Conservation (phyloP, 345 rosid genomes). For the Gossypioides kirkii region DNA sequence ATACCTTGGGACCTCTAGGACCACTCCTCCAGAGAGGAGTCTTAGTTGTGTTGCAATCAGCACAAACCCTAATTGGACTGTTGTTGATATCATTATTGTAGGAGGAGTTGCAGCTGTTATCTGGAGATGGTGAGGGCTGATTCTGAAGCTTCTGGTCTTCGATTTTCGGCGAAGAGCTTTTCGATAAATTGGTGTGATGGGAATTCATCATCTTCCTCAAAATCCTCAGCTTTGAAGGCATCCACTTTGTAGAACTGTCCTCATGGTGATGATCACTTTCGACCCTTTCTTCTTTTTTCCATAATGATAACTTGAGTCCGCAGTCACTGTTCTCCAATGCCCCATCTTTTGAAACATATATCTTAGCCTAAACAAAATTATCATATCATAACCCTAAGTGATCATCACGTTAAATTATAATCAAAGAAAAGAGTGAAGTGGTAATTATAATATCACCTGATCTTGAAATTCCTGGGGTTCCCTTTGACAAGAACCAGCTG, state of each 20-base stretch:
- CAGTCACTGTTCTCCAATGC: conserved; percentile 17
- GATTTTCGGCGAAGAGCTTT: conserved; percentile 16
- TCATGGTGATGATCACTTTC: conserved; percentile 17
- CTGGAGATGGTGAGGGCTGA: conserved; percentile 23
- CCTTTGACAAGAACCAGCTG: conserved; percentile 7
- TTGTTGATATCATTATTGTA: conserved; percentile 19
- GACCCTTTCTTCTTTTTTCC: conserved; percentile 31
- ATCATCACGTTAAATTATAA: background rate
- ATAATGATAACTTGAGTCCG: conserved; percentile 24
- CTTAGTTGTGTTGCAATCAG: conserved; percentile 89
- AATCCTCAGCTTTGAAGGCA: conserved; percentile 86
- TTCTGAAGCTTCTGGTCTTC: conserved; percentile 30
- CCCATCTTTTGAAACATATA: conserved; percentile 24
- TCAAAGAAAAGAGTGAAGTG: too few relatives aligned
- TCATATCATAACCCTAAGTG: conserved; percentile 9
- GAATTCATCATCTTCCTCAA: conserved; percentile 62
- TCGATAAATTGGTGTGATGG: conserved; percentile 11
- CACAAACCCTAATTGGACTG: conserved; percentile 56
- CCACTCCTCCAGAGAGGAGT: conserved; percentile 99
- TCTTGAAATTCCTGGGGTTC: conserved; percentile 17
- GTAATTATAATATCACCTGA: background rate
- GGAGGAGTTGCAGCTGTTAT: conserved; percentile 24
- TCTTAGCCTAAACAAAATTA: conserved; percentile 26
- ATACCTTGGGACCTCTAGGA: conserved; percentile 95
- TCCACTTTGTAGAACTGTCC: conserved; percentile 55